Conservation (phyloP, 371 early-diverging fungal genomes). For the Massospora cicadina region DNA sequence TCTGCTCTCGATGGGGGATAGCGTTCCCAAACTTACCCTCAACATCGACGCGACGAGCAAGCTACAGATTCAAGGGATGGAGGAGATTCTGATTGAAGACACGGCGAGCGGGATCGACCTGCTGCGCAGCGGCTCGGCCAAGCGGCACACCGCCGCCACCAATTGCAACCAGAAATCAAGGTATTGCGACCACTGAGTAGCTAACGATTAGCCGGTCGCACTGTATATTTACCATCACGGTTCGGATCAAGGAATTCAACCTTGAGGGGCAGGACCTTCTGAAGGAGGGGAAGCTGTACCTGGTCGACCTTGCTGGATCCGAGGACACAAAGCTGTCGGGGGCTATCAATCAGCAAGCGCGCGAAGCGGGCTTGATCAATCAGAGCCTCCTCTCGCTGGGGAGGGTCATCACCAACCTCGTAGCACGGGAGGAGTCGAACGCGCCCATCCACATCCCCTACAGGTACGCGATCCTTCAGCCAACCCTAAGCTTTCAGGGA, state of each 20-base stretch:
- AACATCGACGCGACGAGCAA: conserved; percentile 48
- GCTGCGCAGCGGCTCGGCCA: conserved; percentile 52
- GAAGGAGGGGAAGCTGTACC: conserved; percentile 78
- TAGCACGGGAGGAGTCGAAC: conserved; percentile 22
- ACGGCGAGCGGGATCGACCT: conserved; percentile 55
- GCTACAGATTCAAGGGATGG: conserved; percentile 62
- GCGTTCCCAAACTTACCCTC: conserved; percentile 28
- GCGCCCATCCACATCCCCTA: conserved; percentile 63
- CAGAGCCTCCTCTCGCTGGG: conserved; percentile 81
- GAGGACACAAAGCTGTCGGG: conserved; percentile 87
- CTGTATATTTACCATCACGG: conserved; percentile 78
- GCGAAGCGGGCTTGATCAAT: conserved; percentile 86
- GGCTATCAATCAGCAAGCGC: conserved; percentile 66
- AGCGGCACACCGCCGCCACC: conserved; percentile 72
- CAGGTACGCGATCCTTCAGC: conserved; percentile 8
- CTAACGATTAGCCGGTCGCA: conserved; percentile 60
- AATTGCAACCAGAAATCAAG: conserved; percentile 80
- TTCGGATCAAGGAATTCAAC: conserved; percentile 59
- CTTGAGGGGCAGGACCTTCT: conserved; percentile 63
- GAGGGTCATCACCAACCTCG: conserved; percentile 79
- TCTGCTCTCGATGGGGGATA: conserved; percentile 39
- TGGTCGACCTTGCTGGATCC: conserved; percentile 97
- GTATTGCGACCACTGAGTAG: conserved; percentile 15
- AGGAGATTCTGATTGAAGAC: conserved; percentile 47
- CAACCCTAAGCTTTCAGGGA: conserved; percentile 26